Conservation (phyloP, 2,329 filamentous ascomycete genomes). For the Rhytidhysteron rufulum region DNA sequence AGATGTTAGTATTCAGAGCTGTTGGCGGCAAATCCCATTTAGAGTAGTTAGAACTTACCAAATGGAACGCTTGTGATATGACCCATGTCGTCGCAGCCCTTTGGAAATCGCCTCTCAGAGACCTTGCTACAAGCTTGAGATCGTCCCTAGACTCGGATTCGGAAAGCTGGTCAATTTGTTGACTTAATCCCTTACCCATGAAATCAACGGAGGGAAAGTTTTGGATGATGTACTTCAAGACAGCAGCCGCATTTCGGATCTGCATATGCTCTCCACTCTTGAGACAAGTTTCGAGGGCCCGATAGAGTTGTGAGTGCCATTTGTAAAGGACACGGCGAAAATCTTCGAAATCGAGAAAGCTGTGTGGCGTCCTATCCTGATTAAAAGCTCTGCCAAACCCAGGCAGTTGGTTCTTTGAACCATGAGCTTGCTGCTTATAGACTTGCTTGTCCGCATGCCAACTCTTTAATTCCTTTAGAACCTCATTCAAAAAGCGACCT, state of each 20-base stretch:
- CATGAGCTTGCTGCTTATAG: conserved; percentile 81
- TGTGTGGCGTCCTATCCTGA: conserved; percentile 64
- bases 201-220: conserved; percentile 87
- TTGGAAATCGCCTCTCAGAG: conserved; percentile 66
- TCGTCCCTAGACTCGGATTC: conserved; percentile 65
- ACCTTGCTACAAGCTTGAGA: conserved; percentile 68
- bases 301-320: conserved; percentile 82
- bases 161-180: conserved; percentile 60
- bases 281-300: conserved; percentile 76
- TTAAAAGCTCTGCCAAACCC: conserved; percentile 77
- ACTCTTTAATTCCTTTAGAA: conserved; percentile 71
- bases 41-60: too few species aligned
- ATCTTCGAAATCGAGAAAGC: conserved; percentile 76
- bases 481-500: conserved; percentile 82
- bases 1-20: too few species aligned
- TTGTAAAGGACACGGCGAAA: conserved; percentile 83
- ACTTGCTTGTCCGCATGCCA: conserved; percentile 77
- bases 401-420: conserved; percentile 60
- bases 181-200: conserved; percentile 69
- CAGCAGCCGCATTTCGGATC: conserved; percentile 89
- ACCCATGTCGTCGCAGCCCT: conserved; percentile 66
- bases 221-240: conserved; percentile 76
- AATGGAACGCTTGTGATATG: conserved; percentile 69
- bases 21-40: too few species aligned
- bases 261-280: conserved; percentile 91